A percentile compares a stretch with the other conserved stretches of the same genome.
These are phyloP conservation scores for Penicillium frequentans DNA, from an alignment of 2,329 filamentous ascomycete genomes.

Conservation along the genomic window DNA sequence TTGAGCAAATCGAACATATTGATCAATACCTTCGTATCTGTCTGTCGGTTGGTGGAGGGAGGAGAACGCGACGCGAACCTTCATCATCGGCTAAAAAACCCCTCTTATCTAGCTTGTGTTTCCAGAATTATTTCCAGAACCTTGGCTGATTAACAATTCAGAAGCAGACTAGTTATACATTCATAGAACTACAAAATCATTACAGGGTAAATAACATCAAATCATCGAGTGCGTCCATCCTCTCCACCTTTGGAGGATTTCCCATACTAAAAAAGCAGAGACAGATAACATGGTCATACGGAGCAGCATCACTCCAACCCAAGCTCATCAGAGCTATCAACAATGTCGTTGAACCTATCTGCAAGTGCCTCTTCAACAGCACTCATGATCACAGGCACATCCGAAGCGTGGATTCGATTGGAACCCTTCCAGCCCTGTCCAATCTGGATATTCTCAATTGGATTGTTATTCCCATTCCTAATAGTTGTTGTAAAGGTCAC, in stretches of 20 bases:
- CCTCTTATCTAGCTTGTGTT: no score
- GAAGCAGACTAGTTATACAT: background rate
- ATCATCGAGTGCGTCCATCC: background rate
- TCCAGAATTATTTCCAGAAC: accelerated
- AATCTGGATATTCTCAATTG: constrained; percentile 17
- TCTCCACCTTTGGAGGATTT: background rate
- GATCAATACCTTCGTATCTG: no score
- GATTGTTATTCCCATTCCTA: constrained; percentile 2
- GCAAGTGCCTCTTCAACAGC: constrained; percentile 18
- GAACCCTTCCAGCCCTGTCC: constrained; percentile 11
- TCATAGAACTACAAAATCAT: background rate
- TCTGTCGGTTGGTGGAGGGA: no score
- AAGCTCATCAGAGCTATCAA: constrained; percentile 33
- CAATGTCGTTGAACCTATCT: constrained; percentile 16
- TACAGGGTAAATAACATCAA: background rate
- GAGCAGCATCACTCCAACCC: constrained; percentile 10
- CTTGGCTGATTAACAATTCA: no score
- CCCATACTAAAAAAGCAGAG: background rate
- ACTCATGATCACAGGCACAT: constrained; percentile 20
- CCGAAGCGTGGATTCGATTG: constrained; percentile 9
- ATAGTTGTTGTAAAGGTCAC: constrained; percentile 16
- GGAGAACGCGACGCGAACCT: no score
- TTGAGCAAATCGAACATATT: no score
- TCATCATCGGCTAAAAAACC: no score
- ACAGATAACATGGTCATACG: background rate